These are phyloP conservation scores for Leccinum ponderosum DNA, from an alignment of 1,284 basidiomycete species.

Conservation along the genomic window DNA sequence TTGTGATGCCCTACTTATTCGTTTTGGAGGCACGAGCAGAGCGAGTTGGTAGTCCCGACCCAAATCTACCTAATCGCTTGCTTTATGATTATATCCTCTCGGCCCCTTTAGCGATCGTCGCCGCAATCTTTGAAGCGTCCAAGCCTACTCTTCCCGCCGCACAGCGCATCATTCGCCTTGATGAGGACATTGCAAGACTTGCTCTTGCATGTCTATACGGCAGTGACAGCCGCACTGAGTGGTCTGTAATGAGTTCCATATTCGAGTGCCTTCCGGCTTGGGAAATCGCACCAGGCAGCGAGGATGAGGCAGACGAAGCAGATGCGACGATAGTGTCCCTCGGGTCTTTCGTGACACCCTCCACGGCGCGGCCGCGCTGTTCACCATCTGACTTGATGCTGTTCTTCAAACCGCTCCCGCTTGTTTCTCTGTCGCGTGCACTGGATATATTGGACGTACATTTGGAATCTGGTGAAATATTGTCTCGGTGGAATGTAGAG, in stretches of 20 bases:
- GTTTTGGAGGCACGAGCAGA: constrained; percentile 87
- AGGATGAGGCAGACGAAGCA: constrained; percentile 68
- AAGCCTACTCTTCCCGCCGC: constrained; percentile 78
- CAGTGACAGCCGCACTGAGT: constrained; percentile 66
- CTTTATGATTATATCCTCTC: constrained; percentile 78
- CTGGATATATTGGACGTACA: constrained; percentile 92
- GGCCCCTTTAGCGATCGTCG: constrained; percentile 64
- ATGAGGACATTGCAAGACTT: constrained; percentile 81
- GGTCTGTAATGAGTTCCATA: constrained; percentile 84
- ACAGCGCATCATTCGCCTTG: constrained; percentile 76
- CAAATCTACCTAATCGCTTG: constrained; percentile 57
- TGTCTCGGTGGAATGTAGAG: constrained; percentile 83
- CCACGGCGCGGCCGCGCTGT: constrained; percentile 56
- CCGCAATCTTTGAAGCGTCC: constrained; percentile 83
- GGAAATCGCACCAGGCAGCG: constrained; percentile 60
- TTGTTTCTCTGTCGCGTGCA: constrained; percentile 72
- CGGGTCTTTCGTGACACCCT: constrained; percentile 75
- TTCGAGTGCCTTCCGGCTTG: constrained; percentile 95
- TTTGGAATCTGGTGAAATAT: constrained; percentile 89
- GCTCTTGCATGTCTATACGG: constrained; percentile 91
- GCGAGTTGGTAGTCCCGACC: constrained; percentile 70
- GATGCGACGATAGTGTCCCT: constrained; percentile 81
- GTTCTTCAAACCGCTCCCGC: constrained; percentile 80
- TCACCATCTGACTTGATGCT: constrained; percentile 72
- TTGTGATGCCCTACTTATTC: constrained; percentile 89